Evolutionary conservation across 202 grass and related monocot genomes (phyloP).

Genomic region (Panicum virgatum): DNA sequence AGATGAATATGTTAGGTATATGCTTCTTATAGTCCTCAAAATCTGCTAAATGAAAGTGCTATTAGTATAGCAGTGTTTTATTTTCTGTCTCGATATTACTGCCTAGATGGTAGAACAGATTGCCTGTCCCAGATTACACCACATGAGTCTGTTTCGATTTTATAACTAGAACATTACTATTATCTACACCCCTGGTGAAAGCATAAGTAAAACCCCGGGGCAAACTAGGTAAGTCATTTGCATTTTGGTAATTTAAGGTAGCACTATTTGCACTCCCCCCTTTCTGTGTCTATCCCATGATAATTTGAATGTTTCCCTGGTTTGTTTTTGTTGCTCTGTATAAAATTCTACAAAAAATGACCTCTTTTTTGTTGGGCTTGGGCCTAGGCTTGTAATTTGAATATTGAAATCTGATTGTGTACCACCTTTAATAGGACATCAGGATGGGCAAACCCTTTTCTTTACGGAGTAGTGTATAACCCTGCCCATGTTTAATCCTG

Average conservation of each 20-base stretch:
- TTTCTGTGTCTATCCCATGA: not conserved
- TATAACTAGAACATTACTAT: not conserved
- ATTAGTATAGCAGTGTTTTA: not conserved
- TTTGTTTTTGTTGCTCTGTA: not conserved
- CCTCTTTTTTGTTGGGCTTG: not conserved
- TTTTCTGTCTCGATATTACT: conserved; percentile 5
- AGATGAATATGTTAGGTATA: conserved; percentile 8
- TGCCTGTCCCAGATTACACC: not conserved
- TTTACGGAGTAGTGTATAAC: not conserved
- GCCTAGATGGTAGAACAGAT: not conserved
- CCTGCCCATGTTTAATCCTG: not conserved
- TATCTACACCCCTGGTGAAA: not conserved
- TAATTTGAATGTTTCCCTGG: not conserved
- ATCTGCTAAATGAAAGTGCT: not conserved
- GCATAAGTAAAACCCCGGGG: not conserved
- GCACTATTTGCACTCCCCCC: not conserved
- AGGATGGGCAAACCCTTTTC: not conserved
- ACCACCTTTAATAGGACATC: not conserved
- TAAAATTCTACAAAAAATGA: not conserved
- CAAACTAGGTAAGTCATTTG: not conserved
- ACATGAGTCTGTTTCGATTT: conserved; percentile 12
- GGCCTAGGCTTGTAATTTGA: not conserved
- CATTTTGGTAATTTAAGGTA: not conserved
- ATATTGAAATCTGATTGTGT: not conserved
- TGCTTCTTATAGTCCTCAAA: not conserved